Percentiles rank a stretch among this genome's conserved stretches.
Conservation (phyloP, 2,329 filamentous ascomycete genomes). For the Atkinsonella texensis region DNA sequence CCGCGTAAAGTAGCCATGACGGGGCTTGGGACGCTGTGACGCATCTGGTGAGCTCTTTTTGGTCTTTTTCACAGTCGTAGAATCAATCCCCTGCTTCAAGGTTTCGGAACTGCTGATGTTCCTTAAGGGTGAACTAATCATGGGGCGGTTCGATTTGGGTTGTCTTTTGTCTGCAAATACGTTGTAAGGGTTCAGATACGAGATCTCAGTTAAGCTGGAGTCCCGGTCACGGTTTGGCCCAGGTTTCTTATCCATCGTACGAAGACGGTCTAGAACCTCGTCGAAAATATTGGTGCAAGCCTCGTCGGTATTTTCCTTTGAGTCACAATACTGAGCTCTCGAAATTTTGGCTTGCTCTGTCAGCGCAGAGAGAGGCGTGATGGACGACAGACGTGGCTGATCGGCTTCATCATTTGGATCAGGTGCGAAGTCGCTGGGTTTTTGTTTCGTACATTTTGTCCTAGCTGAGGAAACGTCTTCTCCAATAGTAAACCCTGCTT, state of each 20-base stretch:
- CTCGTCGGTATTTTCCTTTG: not conserved
- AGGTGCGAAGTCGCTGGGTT: not conserved
- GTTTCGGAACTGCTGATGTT: conserved; percentile 9
- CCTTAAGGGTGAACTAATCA: conserved; percentile 17
- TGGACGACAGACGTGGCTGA: conserved; percentile 14
- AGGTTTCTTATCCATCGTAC: not conserved
- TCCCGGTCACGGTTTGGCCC: too few relatives aligned
- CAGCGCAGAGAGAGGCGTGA: conserved; percentile 10
- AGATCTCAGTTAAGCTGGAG: not conserved
- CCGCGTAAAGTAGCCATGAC: conserved; percentile 5
- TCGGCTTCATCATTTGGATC: not conserved
- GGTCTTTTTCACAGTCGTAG: not conserved
- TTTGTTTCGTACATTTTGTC: not conserved
- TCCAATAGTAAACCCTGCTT: conserved; percentile 17
- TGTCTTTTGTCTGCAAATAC: conserved; percentile 9
- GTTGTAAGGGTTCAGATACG: conserved; percentile 15
- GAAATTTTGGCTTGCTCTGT: conserved; percentile 4
- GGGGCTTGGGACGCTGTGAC: not conserved
- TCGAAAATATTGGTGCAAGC: conserved; percentile 2
- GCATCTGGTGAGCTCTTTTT: not conserved
- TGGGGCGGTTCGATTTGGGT: conserved; percentile 11
- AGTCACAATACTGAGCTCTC: conserved; percentile 3
- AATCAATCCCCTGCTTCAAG: not conserved
- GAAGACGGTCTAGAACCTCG: conserved; percentile 5
- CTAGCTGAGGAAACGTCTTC: conserved; percentile 6